These are phyloP conservation scores for Yamadazyma taylorii DNA, from an alignment of 1,139 yeast genomes.

Conservation along the genomic window DNA sequence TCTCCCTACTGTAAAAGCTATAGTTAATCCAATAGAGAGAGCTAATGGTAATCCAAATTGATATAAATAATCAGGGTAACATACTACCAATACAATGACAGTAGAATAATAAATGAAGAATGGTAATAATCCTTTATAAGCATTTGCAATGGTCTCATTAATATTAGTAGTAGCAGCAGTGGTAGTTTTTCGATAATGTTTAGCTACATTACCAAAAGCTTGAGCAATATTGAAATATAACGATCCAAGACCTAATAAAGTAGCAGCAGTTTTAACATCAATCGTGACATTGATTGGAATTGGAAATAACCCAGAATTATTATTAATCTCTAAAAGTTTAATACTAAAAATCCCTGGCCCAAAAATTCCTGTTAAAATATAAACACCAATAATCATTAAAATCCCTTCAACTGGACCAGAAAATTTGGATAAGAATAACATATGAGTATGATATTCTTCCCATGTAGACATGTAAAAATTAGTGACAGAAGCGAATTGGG, in stretches of 20 bases:
- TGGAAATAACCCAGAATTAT: constrained; percentile 31
- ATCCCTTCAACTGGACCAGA: constrained; percentile 98
- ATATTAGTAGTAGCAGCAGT: constrained; percentile 20
- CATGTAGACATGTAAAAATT: constrained; percentile 91
- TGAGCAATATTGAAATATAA: constrained; percentile 69
- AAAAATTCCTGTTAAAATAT: constrained; percentile 59
- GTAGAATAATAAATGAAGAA: constrained; percentile 64
- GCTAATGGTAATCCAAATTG: constrained; percentile 57
- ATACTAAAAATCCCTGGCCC: constrained; percentile 73
- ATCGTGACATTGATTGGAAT: constrained; percentile 22
- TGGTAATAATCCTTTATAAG: constrained; percentile 68
- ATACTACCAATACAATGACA: constrained; percentile 46
- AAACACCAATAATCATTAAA: constrained; percentile 57
- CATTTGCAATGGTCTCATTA: constrained; percentile 34
- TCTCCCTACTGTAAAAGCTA: constrained; percentile 87
- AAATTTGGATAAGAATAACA: constrained; percentile 71
- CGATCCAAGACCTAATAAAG: constrained; percentile 52
- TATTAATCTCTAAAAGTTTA: constrained; percentile 31
- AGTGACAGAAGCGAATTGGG: constrained; percentile 75
- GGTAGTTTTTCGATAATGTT: constrained; percentile 39
- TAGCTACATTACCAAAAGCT: constrained; percentile 70
- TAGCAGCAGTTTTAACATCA: constrained; percentile 42
- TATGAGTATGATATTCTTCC: constrained; percentile 95
- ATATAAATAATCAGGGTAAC: constrained; percentile 52
- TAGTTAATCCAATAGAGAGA: constrained; percentile 67